These are phyloP conservation scores for Aspergillus mulundensis DNA, from an alignment of 495 filamentous ascomycete species.

Conservation along the genomic window DNA sequence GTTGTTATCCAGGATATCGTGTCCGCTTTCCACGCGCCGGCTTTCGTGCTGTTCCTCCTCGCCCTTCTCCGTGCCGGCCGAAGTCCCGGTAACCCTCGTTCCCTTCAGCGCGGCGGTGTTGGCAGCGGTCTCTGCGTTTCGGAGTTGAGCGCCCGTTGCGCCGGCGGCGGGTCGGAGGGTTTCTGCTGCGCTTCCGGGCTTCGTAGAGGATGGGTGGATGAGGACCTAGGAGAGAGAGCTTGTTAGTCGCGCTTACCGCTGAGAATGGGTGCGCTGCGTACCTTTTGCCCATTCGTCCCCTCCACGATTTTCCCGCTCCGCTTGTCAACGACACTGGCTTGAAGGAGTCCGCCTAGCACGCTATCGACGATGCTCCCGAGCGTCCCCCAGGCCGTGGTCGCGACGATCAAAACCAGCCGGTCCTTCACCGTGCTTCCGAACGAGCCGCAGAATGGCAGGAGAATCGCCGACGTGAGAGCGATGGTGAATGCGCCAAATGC, in stretches of 20 bases:
- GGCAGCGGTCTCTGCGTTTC: conserved; percentile 29
- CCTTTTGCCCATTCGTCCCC: conserved; percentile 76
- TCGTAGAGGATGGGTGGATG: conserved; percentile 27
- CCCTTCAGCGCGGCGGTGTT: conserved; percentile 33
- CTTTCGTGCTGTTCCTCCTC: conserved; percentile 53
- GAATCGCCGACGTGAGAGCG: conserved; percentile 56
- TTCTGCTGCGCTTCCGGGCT: not conserved
- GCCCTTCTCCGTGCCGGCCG: conserved; percentile 10
- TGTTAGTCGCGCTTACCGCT: not conserved
- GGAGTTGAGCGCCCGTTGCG: conserved; percentile 7
- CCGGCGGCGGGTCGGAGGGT: not conserved
- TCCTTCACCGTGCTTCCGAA: conserved; percentile 42
- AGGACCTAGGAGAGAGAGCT: conserved; percentile 26
- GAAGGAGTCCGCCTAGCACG: conserved; percentile 77
- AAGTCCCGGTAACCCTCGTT: conserved; percentile 15
- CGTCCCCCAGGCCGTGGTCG: conserved; percentile 64
- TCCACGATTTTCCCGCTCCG: conserved; percentile 84
- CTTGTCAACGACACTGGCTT: conserved; percentile 82
- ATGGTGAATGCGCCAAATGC: conserved; percentile 70
- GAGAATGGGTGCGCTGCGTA: conserved; percentile 34
- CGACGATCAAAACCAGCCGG: conserved; percentile 52
- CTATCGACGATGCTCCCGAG: conserved; percentile 83
- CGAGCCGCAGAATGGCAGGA: conserved; percentile 66
- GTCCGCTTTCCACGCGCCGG: conserved; percentile 66
- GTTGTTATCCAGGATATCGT: conserved; percentile 86